Evolutionary conservation across 495 filamentous ascomycete species (phyloP).

Genomic region (Penicillium coffeae): DNA sequence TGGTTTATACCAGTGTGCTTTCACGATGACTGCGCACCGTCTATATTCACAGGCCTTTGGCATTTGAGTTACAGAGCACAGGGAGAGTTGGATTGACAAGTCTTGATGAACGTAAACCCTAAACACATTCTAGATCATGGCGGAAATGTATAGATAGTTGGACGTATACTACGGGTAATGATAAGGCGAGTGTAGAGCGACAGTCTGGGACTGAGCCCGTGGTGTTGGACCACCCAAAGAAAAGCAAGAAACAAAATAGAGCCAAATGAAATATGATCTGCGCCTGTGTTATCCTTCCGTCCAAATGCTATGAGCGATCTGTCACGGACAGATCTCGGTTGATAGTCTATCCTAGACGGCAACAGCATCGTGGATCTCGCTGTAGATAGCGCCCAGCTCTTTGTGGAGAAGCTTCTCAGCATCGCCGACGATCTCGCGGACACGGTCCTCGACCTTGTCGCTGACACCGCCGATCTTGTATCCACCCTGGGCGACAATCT

Average conservation of each 20-base stretch:
- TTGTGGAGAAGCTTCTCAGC: constrained; percentile 36
- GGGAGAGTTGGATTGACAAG: not conserved
- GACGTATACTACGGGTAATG: constrained; percentile 31
- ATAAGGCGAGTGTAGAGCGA: constrained; percentile 15
- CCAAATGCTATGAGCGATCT: constrained; percentile 25
- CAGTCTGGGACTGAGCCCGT: constrained; percentile 18
- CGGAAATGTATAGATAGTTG: constrained; percentile 22
- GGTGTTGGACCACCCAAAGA: constrained; percentile 14
- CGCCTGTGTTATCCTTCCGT: constrained; percentile 31
- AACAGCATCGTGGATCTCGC: constrained; percentile 43
- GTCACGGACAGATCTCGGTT: constrained; percentile 18
- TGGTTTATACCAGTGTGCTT: no score
- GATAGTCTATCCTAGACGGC: constrained; percentile 30
- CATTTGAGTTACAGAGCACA: not conserved
- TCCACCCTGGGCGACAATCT: constrained; percentile 69
- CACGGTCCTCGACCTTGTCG: constrained; percentile 22
- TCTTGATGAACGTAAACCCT: not conserved
- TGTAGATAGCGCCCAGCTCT: constrained; percentile 45
- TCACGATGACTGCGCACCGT: no score
- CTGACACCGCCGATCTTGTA: constrained; percentile 30
- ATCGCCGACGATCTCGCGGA: constrained; percentile 31
- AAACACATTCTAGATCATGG: constrained; percentile 28
- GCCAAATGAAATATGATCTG: constrained; percentile 26
- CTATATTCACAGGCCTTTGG: no score
- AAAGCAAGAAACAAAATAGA: constrained; percentile 15